These are phyloP conservation scores for Penicillium samsonianum DNA, from an alignment of 495 filamentous ascomycete species.

Conservation along the genomic window DNA sequence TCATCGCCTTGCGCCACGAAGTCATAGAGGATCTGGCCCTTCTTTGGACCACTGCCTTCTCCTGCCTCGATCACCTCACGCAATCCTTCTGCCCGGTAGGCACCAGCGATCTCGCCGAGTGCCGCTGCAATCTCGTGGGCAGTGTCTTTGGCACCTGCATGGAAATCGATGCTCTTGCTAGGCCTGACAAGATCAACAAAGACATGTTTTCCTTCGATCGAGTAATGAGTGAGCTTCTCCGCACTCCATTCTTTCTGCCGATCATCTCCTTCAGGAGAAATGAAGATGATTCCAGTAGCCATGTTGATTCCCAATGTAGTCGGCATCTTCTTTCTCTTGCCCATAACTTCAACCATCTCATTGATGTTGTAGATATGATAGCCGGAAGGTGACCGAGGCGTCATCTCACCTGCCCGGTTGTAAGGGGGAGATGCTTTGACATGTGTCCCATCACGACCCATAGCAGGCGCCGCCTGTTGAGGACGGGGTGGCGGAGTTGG, in stretches of 20 bases:
- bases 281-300: conserved; percentile 82
- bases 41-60: conserved; percentile 68
- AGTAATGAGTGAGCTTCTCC: conserved; percentile 91
- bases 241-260: conserved; percentile 89
- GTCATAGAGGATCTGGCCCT: conserved; percentile 85
- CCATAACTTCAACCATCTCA: conserved; percentile 92
- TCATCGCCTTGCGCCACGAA: conserved; percentile 96
- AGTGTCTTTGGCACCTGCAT: conserved; percentile 95
- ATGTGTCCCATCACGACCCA: conserved; percentile 33
- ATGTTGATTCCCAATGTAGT: conserved; percentile 90
- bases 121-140: conserved; percentile 87
- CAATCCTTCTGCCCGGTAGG: conserved; percentile 78
- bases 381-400: conserved; percentile 65
- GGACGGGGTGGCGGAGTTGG: conserved; percentile 31
- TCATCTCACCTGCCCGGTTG: conserved; percentile 50
- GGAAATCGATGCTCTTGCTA: conserved; percentile 92
- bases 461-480: conserved; percentile 22
- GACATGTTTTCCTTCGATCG: conserved; percentile 95
- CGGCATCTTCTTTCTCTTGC: conserved; percentile 96
- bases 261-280: conserved; percentile 87
- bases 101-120: conserved; percentile 87
- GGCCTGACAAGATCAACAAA: conserved; percentile 91
- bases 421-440: conserved; percentile 61
- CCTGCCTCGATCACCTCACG: conserved; percentile 83
- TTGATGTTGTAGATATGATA: conserved; percentile 95